Conservation (phyloP, 1,284 basidiomycete genomes). For the Sporisorium sorghi region DNA sequence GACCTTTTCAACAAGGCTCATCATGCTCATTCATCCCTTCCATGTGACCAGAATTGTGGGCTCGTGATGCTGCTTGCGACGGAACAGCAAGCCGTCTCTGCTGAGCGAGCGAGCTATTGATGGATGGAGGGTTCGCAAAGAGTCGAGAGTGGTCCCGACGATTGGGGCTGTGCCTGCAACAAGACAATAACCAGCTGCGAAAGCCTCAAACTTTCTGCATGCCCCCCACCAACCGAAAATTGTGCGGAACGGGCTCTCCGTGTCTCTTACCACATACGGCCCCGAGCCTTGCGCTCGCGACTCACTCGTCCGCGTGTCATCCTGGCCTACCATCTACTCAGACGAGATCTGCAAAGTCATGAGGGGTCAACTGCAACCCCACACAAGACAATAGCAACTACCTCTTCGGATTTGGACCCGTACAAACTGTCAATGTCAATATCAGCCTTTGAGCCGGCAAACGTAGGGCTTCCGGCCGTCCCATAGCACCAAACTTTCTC, state of each 20-base stretch:
- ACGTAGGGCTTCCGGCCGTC: too few relatives aligned
- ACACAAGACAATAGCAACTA: too few relatives aligned
- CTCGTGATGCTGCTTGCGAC: neutral
- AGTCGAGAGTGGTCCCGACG: neutral
- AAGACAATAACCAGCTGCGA: too few relatives aligned
- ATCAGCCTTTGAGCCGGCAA: too few relatives aligned
- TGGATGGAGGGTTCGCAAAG: neutral
- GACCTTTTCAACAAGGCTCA: neutral
- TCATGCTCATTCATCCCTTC: too few relatives aligned
- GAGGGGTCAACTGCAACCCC: too few relatives aligned
- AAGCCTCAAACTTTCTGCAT: too few relatives aligned
- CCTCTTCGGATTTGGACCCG: too few relatives aligned
- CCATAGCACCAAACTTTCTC: too few relatives aligned
- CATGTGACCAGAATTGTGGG: neutral
- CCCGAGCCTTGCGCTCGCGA: conserved; percentile 10
- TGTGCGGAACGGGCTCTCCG: conserved; percentile 15
- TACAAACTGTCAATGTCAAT: neutral
- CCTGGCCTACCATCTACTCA: neutral
- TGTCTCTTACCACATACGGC: conserved; percentile 16
- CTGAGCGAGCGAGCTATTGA: neutral
- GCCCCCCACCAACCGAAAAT: too few relatives aligned
- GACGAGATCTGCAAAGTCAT: too few relatives aligned
- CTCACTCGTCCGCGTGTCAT: neutral
- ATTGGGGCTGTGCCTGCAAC: conserved; percentile 34
- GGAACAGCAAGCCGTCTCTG: neutral